Evolutionary conservation across 1,139 yeast genomes (phyloP).

Genomic region (Saccharomycopsis hybrid): DNA sequence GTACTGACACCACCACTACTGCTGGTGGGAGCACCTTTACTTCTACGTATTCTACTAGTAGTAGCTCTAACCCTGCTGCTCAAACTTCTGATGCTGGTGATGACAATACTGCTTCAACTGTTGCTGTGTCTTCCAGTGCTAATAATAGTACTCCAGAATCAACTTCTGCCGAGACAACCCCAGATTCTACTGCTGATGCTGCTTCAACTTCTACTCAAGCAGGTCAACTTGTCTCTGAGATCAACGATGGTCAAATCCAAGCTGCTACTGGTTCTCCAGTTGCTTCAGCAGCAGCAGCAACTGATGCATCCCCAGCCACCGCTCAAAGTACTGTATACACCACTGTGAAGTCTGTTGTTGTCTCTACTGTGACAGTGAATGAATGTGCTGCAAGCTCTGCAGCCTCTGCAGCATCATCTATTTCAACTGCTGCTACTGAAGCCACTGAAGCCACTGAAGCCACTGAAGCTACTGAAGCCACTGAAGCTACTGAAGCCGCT

Average conservation of each 20-base stretch:
- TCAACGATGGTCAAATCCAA: conserved; percentile 7
- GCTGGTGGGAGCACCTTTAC: neutral
- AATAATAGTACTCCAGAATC: neutral
- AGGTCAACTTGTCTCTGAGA: conserved; percentile 2
- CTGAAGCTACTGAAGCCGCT: neutral
- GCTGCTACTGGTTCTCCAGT: neutral
- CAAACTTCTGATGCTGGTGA: conserved; percentile 1
- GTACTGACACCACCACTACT: conserved; percentile 10
- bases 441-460: conserved; percentile 18
- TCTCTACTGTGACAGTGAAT: conserved; percentile 7
- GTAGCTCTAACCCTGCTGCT: neutral
- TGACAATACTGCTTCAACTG: conserved; percentile 3
- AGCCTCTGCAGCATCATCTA: neutral
- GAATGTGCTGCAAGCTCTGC: conserved; percentile 12
- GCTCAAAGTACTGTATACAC: neutral
- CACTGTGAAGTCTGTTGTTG: conserved; percentile 7
- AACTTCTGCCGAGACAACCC: neutral
- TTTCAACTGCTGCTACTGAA: conserved; percentile 4
- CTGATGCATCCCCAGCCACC: conserved; percentile 3
- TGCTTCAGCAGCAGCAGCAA: neutral
- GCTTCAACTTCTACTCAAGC: conserved; percentile 5
- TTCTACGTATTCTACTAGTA: neutral
- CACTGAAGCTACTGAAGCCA: conserved; percentile 32
- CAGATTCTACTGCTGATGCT: neutral
- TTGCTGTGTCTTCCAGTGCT: neutral